Evolutionary conservation across 345 rosid genomes (phyloP).

Genomic region (Geranium brycei): DNA sequence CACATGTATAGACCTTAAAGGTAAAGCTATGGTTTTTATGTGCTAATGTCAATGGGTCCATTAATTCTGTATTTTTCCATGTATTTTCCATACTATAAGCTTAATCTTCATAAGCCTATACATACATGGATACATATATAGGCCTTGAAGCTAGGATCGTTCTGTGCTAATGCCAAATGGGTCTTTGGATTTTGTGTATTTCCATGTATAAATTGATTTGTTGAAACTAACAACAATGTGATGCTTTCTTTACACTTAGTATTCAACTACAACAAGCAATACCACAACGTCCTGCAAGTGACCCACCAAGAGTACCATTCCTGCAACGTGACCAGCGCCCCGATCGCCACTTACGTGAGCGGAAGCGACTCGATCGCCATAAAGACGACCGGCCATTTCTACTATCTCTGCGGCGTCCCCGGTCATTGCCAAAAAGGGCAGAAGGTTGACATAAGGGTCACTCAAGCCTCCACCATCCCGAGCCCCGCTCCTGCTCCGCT

Average conservation of each 20-base stretch:
- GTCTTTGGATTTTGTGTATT: too few relatives aligned
- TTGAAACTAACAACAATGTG: too few relatives aligned
- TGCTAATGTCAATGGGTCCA: too few relatives aligned
- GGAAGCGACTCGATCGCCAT: conserved; percentile 17
- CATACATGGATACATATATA: too few relatives aligned
- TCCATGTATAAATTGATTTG: too few relatives aligned
- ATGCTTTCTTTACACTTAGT: conserved; percentile 6
- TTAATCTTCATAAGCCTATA: too few relatives aligned
- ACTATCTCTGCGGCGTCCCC: conserved; percentile 17
- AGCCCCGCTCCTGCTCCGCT: neutral
- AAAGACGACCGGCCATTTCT: conserved; percentile 13
- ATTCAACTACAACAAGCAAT: conserved; percentile 16
- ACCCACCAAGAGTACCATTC: conserved; percentile 11
- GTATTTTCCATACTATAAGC: too few relatives aligned
- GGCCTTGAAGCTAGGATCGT: too few relatives aligned
- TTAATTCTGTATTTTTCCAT: too few relatives aligned
- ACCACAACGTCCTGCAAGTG: conserved; percentile 26
- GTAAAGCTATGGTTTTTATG: too few relatives aligned
- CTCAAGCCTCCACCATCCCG: neutral
- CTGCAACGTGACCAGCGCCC: conserved; percentile 12
- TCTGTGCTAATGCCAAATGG: too few relatives aligned
- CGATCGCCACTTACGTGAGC: conserved; percentile 13
- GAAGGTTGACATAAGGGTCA: conserved; percentile 16
- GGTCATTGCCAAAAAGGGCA: conserved; percentile 26
- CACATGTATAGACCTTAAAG: too few relatives aligned